Evolutionary conservation across 2,329 filamentous ascomycete genomes (phyloP).

Genomic region (Scytalidium sp.): DNA sequence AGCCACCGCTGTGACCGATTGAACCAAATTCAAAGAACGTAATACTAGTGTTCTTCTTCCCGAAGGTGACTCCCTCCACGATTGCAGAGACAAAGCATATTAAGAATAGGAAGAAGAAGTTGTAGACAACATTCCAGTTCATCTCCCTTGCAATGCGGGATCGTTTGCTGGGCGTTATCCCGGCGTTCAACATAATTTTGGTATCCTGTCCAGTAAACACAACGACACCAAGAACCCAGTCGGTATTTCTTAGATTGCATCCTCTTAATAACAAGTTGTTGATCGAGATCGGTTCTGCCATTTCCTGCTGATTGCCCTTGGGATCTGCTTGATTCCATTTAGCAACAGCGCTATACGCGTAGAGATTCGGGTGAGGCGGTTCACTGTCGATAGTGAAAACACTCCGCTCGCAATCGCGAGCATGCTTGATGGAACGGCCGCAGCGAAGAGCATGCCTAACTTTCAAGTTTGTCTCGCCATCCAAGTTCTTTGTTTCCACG

Average conservation of each 20-base stretch:
- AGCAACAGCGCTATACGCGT: constrained; percentile 88
- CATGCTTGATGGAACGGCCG: constrained; percentile 78
- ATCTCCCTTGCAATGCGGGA: constrained; percentile 87
- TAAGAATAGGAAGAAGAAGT: constrained; percentile 82
- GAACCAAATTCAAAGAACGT: constrained; percentile 83
- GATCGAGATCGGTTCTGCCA: constrained; percentile 91
- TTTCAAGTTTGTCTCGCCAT: constrained; percentile 97
- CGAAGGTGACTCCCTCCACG: constrained; percentile 81
- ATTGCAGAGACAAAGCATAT: constrained; percentile 89
- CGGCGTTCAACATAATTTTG: constrained; percentile 99
- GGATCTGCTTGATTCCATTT: constrained; percentile 77
- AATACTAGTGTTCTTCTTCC: constrained; percentile 68
- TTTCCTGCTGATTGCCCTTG: constrained; percentile 63
- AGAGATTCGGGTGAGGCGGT: constrained; percentile 86
- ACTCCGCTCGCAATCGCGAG: constrained; percentile 85
- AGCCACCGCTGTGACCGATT: constrained; percentile 68
- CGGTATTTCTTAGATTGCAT: constrained; percentile 90
- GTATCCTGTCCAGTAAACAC: constrained; percentile 94
- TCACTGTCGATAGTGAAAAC: constrained; percentile 91
- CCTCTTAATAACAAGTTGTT: constrained; percentile 94
- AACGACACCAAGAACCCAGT: constrained; percentile 91
- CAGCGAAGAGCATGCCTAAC: constrained; percentile 88
- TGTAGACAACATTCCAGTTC: constrained; percentile 97
- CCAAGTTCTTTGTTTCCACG: constrained; percentile 96
- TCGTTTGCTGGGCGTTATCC: constrained; percentile 91